These are phyloP conservation scores for Xylaria bambusicola DNA, from an alignment of 495 filamentous ascomycete genomes.

Conservation along the genomic window DNA sequence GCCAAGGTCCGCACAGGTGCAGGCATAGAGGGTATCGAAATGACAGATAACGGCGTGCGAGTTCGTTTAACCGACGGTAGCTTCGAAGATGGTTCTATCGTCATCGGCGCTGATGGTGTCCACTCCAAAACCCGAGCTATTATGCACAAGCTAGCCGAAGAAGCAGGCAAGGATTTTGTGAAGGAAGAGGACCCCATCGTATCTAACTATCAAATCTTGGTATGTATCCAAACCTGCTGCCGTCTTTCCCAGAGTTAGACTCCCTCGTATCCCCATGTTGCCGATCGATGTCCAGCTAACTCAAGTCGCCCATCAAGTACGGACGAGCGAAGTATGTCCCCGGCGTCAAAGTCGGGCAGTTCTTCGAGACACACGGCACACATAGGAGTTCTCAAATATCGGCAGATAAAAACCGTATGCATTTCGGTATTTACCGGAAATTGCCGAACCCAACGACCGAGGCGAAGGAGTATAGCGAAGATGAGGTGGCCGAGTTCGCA, in stretches of 20 bases:
- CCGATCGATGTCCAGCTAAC: conserved; percentile 11
- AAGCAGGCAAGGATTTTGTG: conserved; percentile 7
- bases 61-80: conserved; percentile 41
- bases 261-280: conserved; percentile 17
- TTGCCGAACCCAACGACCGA: conserved; percentile 20
- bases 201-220: conserved; percentile 11
- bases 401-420: conserved; percentile 28
- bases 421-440: conserved; percentile 43
- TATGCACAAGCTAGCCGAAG: conserved; percentile 39
- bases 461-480: conserved; percentile 35
- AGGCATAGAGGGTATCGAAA: conserved; percentile 32
- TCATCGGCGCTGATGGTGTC: conserved; percentile 54
- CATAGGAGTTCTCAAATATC: conserved; percentile 28
- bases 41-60: conserved; percentile 26
- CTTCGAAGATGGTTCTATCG: conserved; percentile 41
- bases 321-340: conserved; percentile 9
- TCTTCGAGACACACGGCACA: conserved; percentile 26
- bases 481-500: conserved; percentile 37
- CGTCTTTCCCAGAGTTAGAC: conserved; percentile 39
- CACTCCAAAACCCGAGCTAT: conserved; percentile 49
- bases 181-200: conserved; percentile 24
- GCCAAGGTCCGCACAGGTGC: conserved; percentile 32
- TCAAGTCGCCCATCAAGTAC: conserved; percentile 1
- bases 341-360: conserved; percentile 14
- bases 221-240: conserved; percentile 21